These are phyloP conservation scores for Aureobasidium namibiae DNA, from an alignment of 2,329 filamentous ascomycete species.

Conservation along the genomic window DNA sequence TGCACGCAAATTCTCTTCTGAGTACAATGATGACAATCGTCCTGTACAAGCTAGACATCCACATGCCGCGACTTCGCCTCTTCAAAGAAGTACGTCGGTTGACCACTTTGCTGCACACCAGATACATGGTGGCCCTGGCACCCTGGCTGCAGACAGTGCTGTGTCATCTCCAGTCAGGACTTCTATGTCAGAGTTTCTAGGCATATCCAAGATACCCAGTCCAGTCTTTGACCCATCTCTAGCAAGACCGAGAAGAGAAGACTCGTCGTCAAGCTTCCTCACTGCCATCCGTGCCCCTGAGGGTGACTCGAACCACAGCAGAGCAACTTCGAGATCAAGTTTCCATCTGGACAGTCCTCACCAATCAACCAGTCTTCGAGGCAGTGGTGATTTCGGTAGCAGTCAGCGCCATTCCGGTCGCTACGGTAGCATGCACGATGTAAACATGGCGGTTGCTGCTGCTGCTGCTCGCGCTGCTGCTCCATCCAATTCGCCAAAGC, in stretches of 20 bases:
- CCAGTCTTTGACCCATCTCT: conserved; percentile 27
- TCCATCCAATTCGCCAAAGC: background rate
- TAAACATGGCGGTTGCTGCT: conserved; percentile 4
- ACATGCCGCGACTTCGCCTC: background rate
- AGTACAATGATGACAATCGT: conserved; percentile 33
- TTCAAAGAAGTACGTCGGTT: background rate
- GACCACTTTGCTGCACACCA: background rate
- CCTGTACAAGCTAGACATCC: background rate
- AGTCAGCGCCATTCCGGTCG: background rate
- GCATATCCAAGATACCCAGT: conserved; percentile 34
- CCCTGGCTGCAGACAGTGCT: background rate
- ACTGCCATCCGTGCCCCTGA: conserved; percentile 21
- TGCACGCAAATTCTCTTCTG: conserved; percentile 35
- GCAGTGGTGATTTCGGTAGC: background rate
- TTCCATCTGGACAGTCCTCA: background rate
- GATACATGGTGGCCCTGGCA: background rate
- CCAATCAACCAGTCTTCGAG: background rate
- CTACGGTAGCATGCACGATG: background rate
- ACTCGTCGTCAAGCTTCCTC: conserved; percentile 31
- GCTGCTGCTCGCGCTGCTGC: conserved; percentile 1
- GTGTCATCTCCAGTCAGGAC: background rate
- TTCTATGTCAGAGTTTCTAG: background rate
- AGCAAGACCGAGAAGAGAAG: conserved; percentile 30
- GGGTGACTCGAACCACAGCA: conserved; percentile 21
- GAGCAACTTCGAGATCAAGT: conserved; percentile 20